Evolutionary conservation across 129 eudicot species (phyloP).

Genomic region (Kitagawia praeruptora): DNA sequence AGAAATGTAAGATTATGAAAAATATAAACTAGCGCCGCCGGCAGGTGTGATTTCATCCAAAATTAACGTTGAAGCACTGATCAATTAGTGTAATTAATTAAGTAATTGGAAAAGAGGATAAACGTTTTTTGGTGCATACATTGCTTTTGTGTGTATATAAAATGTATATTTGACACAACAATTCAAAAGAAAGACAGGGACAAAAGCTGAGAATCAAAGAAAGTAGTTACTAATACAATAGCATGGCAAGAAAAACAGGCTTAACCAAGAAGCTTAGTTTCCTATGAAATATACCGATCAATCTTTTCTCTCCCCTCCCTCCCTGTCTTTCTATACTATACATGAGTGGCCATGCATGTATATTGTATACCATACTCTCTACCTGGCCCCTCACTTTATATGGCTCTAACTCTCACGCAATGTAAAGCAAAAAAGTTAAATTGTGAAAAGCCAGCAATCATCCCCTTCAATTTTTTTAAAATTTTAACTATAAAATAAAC

Average conservation of each 20-base stretch:
- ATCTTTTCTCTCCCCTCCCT: neutral
- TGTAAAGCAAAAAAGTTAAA: conserved; percentile 4
- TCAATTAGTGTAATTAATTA: neutral
- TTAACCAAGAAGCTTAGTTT: conserved; percentile 2
- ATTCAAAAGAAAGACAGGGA: neutral
- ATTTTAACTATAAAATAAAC: neutral
- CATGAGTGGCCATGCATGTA: conserved; percentile 30
- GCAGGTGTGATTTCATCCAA: no score
- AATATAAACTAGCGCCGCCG: no score
- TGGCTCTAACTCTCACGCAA: conserved; percentile 12
- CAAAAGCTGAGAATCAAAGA: conserved; percentile 1
- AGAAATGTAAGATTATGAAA: no score
- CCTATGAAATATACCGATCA: conserved; percentile 11
- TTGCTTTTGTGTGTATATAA: neutral
- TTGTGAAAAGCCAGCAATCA: conserved; percentile 51
- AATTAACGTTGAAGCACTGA: neutral
- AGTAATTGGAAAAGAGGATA: neutral
- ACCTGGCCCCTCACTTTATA: neutral
- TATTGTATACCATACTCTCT: conserved; percentile 5
- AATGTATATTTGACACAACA: neutral
- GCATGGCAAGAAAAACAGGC: neutral
- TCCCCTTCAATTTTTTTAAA: conserved; percentile 19
- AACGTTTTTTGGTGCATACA: neutral
- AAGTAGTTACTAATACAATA: conserved; percentile 7
- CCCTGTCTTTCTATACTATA: neutral